Evolutionary conservation across 768 basidiomycete species (phyloP).

Genomic region (Amanita jacksonii): DNA sequence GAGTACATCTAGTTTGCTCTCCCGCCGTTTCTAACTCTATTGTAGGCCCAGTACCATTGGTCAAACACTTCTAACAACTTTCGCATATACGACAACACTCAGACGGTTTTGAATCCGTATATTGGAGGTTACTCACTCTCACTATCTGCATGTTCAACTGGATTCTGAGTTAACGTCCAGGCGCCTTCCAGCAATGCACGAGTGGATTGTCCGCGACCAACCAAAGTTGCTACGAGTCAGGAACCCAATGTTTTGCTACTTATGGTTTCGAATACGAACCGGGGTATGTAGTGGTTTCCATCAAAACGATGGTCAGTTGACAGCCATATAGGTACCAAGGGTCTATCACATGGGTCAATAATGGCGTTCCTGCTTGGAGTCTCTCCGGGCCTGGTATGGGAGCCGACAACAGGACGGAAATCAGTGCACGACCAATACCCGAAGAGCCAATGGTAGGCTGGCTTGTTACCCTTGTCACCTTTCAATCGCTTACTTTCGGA

Average conservation of each 20-base stretch:
- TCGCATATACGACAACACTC: slow-evolving; percentile 36
- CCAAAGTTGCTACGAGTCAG: slow-evolving; percentile 59
- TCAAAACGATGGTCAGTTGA: slow-evolving; percentile 20
- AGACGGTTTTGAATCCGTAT: slow-evolving; percentile 37
- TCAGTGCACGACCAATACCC: slow-evolving; percentile 60
- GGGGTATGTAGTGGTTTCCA: slow-evolving; percentile 37
- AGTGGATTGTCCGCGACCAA: slow-evolving; percentile 56
- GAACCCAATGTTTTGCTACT: slow-evolving; percentile 42
- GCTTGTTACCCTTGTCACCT: slow-evolving; percentile 22
- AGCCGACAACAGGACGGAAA: slow-evolving; percentile 44
- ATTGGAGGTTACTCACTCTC: slow-evolving; percentile 39
- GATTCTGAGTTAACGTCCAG: slow-evolving; percentile 15
- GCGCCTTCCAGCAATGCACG: slow-evolving; percentile 60
- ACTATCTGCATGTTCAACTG: slow-evolving; percentile 27
- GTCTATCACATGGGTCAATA: slow-evolving; percentile 77
- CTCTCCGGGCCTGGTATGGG: slow-evolving; percentile 52
- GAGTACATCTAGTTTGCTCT: slow-evolving; percentile 15
- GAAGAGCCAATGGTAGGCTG: slow-evolving; percentile 72
- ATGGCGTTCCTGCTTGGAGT: slow-evolving; percentile 59
- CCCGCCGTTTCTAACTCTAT: too few species aligned
- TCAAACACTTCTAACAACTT: slow-evolving; percentile 35
- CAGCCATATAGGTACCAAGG: slow-evolving; percentile 26
- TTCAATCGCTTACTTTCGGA: background rate
- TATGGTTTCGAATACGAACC: slow-evolving; percentile 83
- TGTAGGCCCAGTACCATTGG: slow-evolving; percentile 46